phyloP scores from a whole-genome alignment of 352 stramenopile species.

The Phytophthora chlamydospora region DNA sequence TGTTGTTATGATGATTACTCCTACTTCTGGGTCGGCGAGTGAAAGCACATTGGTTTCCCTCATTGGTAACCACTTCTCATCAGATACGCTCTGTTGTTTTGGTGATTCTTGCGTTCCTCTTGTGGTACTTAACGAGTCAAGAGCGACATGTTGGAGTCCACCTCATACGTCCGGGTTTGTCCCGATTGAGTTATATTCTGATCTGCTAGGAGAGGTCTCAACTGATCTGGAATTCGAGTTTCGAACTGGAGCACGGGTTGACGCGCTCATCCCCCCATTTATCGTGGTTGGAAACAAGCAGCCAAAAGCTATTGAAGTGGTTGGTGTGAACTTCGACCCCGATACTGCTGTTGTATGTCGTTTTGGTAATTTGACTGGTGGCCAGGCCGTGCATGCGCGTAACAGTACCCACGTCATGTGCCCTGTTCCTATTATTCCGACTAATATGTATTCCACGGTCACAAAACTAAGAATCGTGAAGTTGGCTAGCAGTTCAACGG shows the following conservation, averaged over 20 bases:
- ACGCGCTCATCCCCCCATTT: conserved; percentile 29
- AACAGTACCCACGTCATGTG: conserved; percentile 36
- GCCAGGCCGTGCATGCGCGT: neutral
- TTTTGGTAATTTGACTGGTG: conserved; percentile 32
- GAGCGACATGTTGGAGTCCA: conserved; percentile 29
- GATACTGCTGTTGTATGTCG: conserved; percentile 13
- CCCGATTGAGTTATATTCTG: conserved; percentile 23
- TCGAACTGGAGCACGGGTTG: conserved; percentile 14
- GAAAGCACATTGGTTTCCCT: conserved; percentile 40
- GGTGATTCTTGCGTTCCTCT: conserved; percentile 36
- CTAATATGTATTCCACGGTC: conserved; percentile 22
- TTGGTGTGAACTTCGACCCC: conserved; percentile 33
- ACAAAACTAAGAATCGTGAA: conserved; percentile 32
- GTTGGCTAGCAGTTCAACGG: neutral
- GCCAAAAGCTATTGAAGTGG: conserved; percentile 25
- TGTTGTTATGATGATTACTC: conserved; percentile 25
- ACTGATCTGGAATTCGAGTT: conserved; percentile 35
- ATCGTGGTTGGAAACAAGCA: conserved; percentile 34
- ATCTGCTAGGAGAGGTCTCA: conserved; percentile 11
- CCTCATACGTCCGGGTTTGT: conserved; percentile 14
- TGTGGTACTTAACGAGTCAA: conserved; percentile 21
- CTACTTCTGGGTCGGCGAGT: conserved; percentile 19
- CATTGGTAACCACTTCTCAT: conserved; percentile 25
- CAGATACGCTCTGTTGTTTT: conserved; percentile 57
- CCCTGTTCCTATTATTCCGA: conserved; percentile 28